These are phyloP conservation scores for Firmiana major DNA, from an alignment of 345 rosid species.

Conservation along the genomic window DNA sequence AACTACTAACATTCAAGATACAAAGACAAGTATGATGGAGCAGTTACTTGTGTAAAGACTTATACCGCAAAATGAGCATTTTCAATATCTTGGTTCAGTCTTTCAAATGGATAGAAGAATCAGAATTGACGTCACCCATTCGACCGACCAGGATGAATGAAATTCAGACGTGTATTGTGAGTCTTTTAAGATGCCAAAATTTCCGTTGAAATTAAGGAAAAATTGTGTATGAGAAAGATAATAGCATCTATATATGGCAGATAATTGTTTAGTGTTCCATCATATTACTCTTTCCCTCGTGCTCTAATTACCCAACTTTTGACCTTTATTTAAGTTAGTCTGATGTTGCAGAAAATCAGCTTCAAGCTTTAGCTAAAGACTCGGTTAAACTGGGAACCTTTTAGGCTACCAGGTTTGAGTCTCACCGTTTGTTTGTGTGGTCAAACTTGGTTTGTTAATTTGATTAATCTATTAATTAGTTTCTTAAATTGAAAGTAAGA, in stretches of 20 bases:
- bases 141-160: not conserved
- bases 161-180: not conserved
- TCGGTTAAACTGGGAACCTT: not conserved
- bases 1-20: not conserved
- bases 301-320: not conserved
- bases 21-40: not conserved
- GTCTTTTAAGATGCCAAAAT: not conserved
- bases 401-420: not conserved
- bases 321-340: not conserved
- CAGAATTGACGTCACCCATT: not conserved
- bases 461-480: not conserved
- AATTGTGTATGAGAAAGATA: not conserved
- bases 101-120: not conserved
- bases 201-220: not conserved
- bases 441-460: not conserved
- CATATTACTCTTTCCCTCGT: not conserved
- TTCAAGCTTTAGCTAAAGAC: not conserved
- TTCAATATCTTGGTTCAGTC: not conserved
- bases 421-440: not conserved
- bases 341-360: not conserved
- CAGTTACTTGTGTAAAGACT: not conserved
- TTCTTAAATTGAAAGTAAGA: not conserved
- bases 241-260: not conserved
- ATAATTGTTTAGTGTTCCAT: not conserved
- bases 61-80: not conserved